Evolutionary conservation across 2,329 filamentous ascomycete genomes (phyloP), one percentile per base, ranked within the genome.

Genomic region (Colletotrichum sp.): DNA sequence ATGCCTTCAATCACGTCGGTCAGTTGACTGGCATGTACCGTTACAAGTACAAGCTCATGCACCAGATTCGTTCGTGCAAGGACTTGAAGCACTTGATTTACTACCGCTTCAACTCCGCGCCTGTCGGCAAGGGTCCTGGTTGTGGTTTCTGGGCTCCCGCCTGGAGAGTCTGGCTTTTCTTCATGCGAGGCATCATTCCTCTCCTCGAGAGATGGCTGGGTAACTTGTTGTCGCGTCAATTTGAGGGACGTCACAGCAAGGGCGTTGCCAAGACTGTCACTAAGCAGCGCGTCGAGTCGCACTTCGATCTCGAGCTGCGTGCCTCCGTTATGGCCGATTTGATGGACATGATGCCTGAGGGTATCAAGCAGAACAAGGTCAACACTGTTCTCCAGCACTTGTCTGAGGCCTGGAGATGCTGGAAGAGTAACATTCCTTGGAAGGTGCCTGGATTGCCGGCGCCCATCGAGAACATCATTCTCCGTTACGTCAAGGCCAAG

Each of bases 341-440:
- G 65, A 98, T 98, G 94, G 97, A 99, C 81, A 99, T 99, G 97
- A 99, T 99, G 97, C 97, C 97, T 0, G 97, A 99, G 82, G 97
- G 97, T 77, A 98, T 99, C 86, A 98, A 98, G 84, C 97, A 99
- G 83, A 99, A 97, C 87, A 99, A 99, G 86, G 95, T 99, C 83
- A 98, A 99, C 84, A 98, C 96, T 2, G 96, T 99, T 58, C 87
- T 99, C 68, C 97, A 98, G 81, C 97, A 99, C 89, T 86, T 99
- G 55, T 98, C 96, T 0, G 97, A 99, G 86, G 97, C 97, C 16
- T 99, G 97, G 97, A 91, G 97, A 86, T 99, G 97, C 87, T 99
- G 97, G 97, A 99, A 99, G 92, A 98, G 96, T 85, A 99, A 99
- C 81, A 99, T 99, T 78, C 97, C 97, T 1, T 99, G 97, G 97